Evolutionary conservation across 2,329 filamentous ascomycete genomes (phyloP).

Genomic region (Aspergillus arachidicola): DNA sequence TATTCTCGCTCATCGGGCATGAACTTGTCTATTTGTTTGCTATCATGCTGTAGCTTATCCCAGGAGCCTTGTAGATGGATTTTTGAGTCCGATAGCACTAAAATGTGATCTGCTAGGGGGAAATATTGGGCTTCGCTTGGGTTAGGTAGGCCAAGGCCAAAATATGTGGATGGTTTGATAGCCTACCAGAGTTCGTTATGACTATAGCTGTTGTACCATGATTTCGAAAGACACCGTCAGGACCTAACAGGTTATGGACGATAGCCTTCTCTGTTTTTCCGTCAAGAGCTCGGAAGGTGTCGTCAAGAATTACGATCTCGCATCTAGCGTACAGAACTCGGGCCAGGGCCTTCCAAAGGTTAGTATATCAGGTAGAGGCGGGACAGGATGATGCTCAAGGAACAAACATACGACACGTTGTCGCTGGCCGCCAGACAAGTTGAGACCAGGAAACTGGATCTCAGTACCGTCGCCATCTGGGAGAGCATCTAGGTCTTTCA

Average conservation of each 20-base stretch:
- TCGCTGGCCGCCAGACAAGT: conserved; percentile 1
- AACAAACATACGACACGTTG: conserved; percentile 3
- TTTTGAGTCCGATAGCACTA: background rate
- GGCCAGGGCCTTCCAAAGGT: background rate
- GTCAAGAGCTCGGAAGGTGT: conserved; percentile 3
- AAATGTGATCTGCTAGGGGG: background rate
- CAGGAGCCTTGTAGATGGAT: background rate
- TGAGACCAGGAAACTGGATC: background rate
- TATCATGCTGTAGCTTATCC: background rate
- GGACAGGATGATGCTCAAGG: too few relatives aligned
- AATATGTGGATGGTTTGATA: too few relatives aligned
- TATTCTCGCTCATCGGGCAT: background rate
- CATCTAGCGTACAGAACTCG: conserved; percentile 1
- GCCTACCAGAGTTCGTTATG: background rate
- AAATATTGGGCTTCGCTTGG: background rate
- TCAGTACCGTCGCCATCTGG: background rate
- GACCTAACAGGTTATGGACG: background rate
- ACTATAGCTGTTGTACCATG: background rate
- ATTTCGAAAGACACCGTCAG: background rate
- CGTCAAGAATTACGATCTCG: background rate
- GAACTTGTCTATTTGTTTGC: background rate
- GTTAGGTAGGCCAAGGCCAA: background rate
- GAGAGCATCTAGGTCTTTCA: background rate
- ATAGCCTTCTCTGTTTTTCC: background rate
- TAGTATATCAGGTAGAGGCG: too few relatives aligned